A percentile compares a stretch with the other conserved stretches of the same genome.
These are phyloP conservation scores for Tylopilus orsonianus DNA, from an alignment of 1,284 basidiomycete species.

Conservation along the genomic window DNA sequence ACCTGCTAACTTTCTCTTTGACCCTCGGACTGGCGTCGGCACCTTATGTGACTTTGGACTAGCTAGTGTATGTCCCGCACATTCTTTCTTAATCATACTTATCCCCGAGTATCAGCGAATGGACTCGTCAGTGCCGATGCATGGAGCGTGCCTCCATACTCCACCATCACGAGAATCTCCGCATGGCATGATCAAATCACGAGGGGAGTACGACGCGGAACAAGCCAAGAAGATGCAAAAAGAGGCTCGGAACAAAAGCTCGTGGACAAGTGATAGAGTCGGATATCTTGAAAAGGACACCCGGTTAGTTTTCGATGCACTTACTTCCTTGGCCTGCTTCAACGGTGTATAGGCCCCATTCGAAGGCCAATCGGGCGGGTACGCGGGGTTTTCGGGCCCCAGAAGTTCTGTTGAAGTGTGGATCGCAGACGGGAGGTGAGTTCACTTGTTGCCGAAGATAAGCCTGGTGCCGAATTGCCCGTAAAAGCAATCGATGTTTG, in stretches of 20 bases:
- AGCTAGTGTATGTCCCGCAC: constrained; percentile 69
- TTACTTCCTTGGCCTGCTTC: constrained; percentile 9
- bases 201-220: constrained; percentile 43
- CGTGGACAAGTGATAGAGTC: constrained; percentile 60
- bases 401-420: constrained; percentile 95
- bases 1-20: constrained; percentile 97
- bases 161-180: constrained; percentile 57
- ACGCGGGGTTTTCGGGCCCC: constrained; percentile 97
- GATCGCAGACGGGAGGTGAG: constrained; percentile 88
- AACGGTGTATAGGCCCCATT: constrained; percentile 61
- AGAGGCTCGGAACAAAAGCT: constrained; percentile 62
- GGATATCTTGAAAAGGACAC: constrained; percentile 73
- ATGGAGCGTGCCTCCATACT: constrained; percentile 74
- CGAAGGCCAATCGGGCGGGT: constrained; percentile 95
- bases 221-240: constrained; percentile 52
- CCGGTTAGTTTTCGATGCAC: constrained; percentile 40
- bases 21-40: constrained; percentile 81
- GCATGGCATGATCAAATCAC: constrained; percentile 58
- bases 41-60: constrained; percentile 96
- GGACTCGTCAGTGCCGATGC: constrained; percentile 43
- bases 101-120: constrained; percentile 47
- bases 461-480: constrained; percentile 9
- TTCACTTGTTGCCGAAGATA: constrained; percentile 1
- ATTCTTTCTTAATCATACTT: constrained; percentile 6
- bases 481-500: constrained; percentile 89